Base-by-base conservation (phyloP, 2,329 filamentous ascomycete genomes). In the Alternaria infectoria region DNA sequence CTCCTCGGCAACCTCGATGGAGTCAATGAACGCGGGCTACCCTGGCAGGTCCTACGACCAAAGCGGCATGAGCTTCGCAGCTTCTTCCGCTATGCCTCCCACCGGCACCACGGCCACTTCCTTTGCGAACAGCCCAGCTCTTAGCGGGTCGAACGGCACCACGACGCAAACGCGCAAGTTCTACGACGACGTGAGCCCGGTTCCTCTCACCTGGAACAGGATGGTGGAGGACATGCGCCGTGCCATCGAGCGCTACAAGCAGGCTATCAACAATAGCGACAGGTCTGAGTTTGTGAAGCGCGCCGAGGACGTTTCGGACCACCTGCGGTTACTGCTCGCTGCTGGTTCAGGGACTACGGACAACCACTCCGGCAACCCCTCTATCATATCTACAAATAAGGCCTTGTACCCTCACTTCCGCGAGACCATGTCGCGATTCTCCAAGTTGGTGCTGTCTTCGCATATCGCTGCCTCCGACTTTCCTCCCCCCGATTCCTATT, bases 361-460 rank as follows among this genome's bases (percentile, higher is more conserved):
- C 81, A 99, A 99, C 76, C 96, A 99, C 79, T 98, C 96, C 19
- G 96, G 96, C 45, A 97, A 98, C 71, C 96, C 96, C 5, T 98
- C 96, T n/a, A 97, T 99, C 74, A 99, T 99, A 64, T 97, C 94
- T 7, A 96, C 93, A 6, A 99, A 99, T 84, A 98, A 98, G 80
- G 92, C 93, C 0, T 84, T 99, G 15, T 98, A 98, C 76, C 96
- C 96, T 23, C 94, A 98, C 80, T 99, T 99, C 81, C 87, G 96
- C 57, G 96, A 98, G 77, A 98, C 98, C 90, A 99, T 99, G 96
- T 98, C 96, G 47, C 94, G 97, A 73, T 99, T 99, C 79, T 98
- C 96, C n/a, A 99, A 99, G 80, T 86, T 99, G 10, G 96, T 99
- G 47, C 90, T 99, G 52, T 99, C 96, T 3, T 98, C 96, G 13